Conservation (phyloP, 2,329 filamentous ascomycete species). For the Sporothrix curviconia region DNA sequence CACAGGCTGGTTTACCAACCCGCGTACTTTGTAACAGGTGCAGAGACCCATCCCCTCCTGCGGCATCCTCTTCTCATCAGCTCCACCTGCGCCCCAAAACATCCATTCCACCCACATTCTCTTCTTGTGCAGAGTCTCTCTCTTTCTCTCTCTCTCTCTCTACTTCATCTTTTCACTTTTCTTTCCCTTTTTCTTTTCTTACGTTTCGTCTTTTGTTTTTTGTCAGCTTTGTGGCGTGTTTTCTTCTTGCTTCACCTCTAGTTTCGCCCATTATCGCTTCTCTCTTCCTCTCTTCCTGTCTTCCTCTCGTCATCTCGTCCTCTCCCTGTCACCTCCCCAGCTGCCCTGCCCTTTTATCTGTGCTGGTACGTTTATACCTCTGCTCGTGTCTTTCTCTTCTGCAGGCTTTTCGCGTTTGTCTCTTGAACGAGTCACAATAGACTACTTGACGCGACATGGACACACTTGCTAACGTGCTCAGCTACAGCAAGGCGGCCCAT, state of each 20-base stretch:
- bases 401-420: too few species aligned
- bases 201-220: not conserved
- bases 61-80: not conserved
- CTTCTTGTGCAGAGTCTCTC: not conserved
- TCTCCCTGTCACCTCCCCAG: too few species aligned
- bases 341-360: too few species aligned
- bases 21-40: too few species aligned
- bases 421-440: too few species aligned
- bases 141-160: not conserved
- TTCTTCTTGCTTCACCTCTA: not conserved
- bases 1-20: not conserved
- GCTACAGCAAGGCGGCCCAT: too few species aligned
- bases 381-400: too few species aligned
- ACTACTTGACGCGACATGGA: too few species aligned
- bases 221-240: not conserved
- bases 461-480: too few species aligned
- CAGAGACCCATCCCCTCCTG: not conserved
- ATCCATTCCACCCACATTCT: conserved; percentile 6
- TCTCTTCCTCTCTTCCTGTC: not conserved
- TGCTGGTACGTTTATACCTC: too few species aligned
- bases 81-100: conserved; percentile 19
- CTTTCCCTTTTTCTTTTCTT: not conserved
- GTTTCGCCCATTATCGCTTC: not conserved
- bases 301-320: too few species aligned
- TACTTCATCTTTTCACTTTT: not conserved